phyloP scores from a whole-genome alignment of 768 basidiomycete genomes.

The Boletus speciosus region DNA sequence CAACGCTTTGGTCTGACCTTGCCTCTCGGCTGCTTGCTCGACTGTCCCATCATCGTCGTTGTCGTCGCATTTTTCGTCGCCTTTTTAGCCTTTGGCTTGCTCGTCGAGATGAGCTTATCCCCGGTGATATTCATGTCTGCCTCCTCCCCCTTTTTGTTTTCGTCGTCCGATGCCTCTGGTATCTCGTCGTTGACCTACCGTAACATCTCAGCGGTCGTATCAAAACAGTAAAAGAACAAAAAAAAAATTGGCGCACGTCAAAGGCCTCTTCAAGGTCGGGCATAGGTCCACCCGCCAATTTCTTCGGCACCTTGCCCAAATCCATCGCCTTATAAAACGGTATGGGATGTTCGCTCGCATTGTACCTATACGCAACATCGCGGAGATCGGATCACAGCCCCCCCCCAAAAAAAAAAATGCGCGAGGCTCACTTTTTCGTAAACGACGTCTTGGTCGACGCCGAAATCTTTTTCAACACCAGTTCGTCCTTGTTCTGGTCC shows the following conservation, averaged over 20 bases:
- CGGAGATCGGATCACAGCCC: not conserved
- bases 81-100: conserved; percentile 36
- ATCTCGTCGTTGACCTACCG: conserved; percentile 44
- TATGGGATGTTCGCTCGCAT: conserved; percentile 85
- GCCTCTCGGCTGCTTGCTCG: conserved; percentile 18
- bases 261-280: conserved; percentile 93
- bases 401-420: not conserved
- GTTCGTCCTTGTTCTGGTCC: conserved; percentile 69
- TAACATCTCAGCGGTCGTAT: not conserved
- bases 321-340: conserved; percentile 90
- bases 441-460: conserved; percentile 78
- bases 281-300: conserved; percentile 65
- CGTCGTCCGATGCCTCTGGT: conserved; percentile 48
- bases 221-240: too few species aligned
- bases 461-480: conserved; percentile 80
- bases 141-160: conserved; percentile 29
- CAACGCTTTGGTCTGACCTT: conserved; percentile 20
- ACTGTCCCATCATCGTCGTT: not conserved
- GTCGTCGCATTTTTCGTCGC: not conserved
- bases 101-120: conserved; percentile 59
- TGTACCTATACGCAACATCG: conserved; percentile 61
- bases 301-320: conserved; percentile 77
- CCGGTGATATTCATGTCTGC: conserved; percentile 41
- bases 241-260: conserved; percentile 50
- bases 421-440: conserved; percentile 67